Conservation (phyloP, 2,329 filamentous ascomycete species). For the Thermoascus crustaceus region DNA sequence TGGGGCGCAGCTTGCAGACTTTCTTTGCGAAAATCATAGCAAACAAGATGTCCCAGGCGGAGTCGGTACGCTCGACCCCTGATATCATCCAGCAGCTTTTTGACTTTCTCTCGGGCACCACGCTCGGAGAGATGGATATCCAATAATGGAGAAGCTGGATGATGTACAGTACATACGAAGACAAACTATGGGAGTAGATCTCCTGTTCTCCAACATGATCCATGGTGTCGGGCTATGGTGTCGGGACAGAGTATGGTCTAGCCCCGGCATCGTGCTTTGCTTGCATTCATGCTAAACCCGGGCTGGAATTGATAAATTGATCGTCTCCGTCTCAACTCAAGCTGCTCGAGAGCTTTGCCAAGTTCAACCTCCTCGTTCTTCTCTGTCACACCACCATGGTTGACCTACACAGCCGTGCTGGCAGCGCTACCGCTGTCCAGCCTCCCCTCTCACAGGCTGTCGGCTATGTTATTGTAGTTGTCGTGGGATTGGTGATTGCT, state of each 20-base stretch:
- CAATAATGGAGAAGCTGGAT: too few species aligned
- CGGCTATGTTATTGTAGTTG: constrained; percentile 38
- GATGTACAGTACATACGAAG: too few species aligned
- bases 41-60: constrained; percentile 1
- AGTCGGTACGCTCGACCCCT: background rate
- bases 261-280: too few species aligned
- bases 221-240: background rate
- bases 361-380: background rate
- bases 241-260: too few species aligned
- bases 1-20: constrained; percentile 2
- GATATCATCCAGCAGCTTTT: too few species aligned
- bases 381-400: constrained; percentile 2
- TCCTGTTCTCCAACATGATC: background rate
- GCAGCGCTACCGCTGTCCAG: constrained; percentile 13
- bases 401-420: constrained; percentile 10
- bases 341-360: background rate
- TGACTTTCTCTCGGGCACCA: too few species aligned
- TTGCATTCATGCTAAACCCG: background rate
- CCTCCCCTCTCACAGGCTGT: constrained; percentile 32
- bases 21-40: constrained; percentile 6
- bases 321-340: background rate
- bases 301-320: constrained; percentile 1
- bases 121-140: too few species aligned
- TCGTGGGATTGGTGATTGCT: constrained; percentile 34
- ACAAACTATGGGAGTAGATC: too few species aligned